phyloP scores from a whole-genome alignment of 75 land plant genomes.

The Sequoia sempervirens region DNA sequence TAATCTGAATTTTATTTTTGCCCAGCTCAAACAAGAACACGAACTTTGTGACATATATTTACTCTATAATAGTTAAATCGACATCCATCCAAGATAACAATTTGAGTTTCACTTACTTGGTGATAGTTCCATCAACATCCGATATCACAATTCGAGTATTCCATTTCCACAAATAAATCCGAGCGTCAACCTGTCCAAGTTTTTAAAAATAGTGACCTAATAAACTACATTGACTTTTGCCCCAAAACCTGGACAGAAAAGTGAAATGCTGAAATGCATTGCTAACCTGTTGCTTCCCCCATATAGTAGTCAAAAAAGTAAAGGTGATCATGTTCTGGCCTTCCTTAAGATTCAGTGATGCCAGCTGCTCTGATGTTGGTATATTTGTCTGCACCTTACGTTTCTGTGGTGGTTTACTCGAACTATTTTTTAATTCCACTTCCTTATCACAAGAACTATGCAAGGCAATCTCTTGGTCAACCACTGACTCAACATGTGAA shows the following conservation, averaged over 20 bases:
- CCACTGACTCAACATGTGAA: conserved; percentile 65
- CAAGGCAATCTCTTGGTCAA: conserved; percentile 47
- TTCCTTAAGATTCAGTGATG: conserved; percentile 83
- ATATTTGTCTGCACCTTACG: conserved; percentile 53
- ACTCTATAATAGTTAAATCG: neutral
- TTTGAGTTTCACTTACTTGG: conserved; percentile 52
- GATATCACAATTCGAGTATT: conserved; percentile 91
- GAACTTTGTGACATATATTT: neutral
- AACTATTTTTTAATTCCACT: conserved; percentile 14
- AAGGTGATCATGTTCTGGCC: conserved; percentile 88
- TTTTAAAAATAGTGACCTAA: neutral
- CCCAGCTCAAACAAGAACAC: too few species aligned
- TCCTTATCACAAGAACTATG: conserved; percentile 30
- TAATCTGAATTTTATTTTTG: too few species aligned
- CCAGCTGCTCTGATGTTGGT: conserved; percentile 86
- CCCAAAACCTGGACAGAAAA: neutral
- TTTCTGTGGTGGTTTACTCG: conserved; percentile 36
- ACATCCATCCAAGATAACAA: neutral
- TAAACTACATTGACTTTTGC: neutral
- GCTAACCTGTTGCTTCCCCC: conserved; percentile 84
- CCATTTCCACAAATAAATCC: conserved; percentile 98
- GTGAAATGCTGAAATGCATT: neutral
- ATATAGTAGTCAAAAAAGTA: conserved; percentile 75
- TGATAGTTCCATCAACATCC: conserved; percentile 99
- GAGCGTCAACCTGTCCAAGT: conserved; percentile 90